Base-by-base conservation (phyloP, 1,139 yeast species). In the Lodderomyces oxycetoniae region DNA sequence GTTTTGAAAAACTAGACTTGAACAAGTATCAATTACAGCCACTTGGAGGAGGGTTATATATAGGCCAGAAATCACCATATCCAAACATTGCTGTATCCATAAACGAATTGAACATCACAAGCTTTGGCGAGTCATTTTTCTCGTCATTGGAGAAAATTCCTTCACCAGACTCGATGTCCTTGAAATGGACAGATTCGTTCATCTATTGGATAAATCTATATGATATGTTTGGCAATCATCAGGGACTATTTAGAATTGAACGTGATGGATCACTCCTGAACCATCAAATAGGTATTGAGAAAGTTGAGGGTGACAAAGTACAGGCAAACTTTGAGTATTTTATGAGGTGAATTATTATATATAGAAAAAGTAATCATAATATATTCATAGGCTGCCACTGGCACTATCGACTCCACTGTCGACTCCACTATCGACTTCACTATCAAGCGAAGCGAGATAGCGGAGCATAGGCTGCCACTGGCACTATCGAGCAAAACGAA, bases 191-290 rank as follows among this genome's bases (percentile, higher is more conserved):
- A 10, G 71, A 66, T 44, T 32, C 54, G 3, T 66, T 66, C 41
- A 41, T 49, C 3, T 47, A 55, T 8, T 65, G 70, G 69, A 60
- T 50, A 38, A 72, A 67, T 36, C 30, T 66, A 10, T 67, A 63
- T 41, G 61, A 64, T 39, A 44, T 47, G 35, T 42, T 41, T 28
- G 73, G 72, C 0, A 43, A 54, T 24, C 55, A 65, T 20, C 23
- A 52, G 21, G 45, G 47, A 3, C 37, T 65, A 15, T 44, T 55
- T 6, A 51, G 55, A 25, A 41, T 65, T 2, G 39, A 40, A 5
- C 46, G 65, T 31, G 54, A 54, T 24, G 62, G 61, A 3, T 49
- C 0, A 36, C 41, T 2, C 54, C 45, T 35, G 43, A 46, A 9
- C 55, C 59, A 2, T 55, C 57, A 1, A 38, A 44, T 23, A 43